Conservation (phyloP, 331 rosid genomes). For the Saraca asoca region DNA sequence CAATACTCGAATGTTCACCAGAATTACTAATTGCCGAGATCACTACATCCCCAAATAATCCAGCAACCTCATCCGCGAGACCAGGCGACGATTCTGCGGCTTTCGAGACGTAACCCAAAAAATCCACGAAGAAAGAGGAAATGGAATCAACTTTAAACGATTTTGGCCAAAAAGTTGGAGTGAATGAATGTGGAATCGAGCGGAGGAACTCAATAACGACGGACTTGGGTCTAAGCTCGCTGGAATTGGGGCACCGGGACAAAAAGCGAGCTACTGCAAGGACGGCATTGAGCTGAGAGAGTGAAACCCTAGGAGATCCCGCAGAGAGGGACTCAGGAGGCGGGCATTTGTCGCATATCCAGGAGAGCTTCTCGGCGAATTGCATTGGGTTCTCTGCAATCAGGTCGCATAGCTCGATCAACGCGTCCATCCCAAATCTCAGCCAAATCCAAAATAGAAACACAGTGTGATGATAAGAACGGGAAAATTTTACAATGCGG, state of each 20-base stretch:
- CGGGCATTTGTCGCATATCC: slow-evolving; percentile 87
- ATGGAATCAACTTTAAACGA: slow-evolving; percentile 60
- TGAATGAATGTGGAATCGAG: slow-evolving; percentile 72
- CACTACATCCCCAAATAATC: slow-evolving; percentile 61
- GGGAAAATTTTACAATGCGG: slow-evolving; percentile 2
- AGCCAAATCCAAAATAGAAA: slow-evolving; percentile 26
- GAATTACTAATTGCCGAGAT: slow-evolving; percentile 47
- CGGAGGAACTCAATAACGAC: slow-evolving; percentile 74
- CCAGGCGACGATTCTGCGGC: slow-evolving; percentile 70
- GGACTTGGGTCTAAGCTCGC: slow-evolving; percentile 76
- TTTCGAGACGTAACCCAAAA: slow-evolving; percentile 55
- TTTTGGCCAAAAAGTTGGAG: slow-evolving; percentile 79
- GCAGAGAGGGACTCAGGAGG: slow-evolving; percentile 61
- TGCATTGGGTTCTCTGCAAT: slow-evolving; percentile 75
- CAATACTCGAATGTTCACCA: slow-evolving; percentile 51
- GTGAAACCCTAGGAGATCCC: slow-evolving; percentile 85
- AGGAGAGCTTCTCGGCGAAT: slow-evolving; percentile 72
- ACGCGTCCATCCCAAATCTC: slow-evolving; percentile 65
- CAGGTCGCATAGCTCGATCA: slow-evolving; percentile 91
- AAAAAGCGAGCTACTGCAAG: slow-evolving; percentile 83
- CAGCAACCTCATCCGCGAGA: slow-evolving; percentile 60
- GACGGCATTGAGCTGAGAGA: slow-evolving; percentile 90
- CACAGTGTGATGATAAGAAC: neutral
- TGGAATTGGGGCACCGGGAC: slow-evolving; percentile 63
- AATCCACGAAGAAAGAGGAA: slow-evolving; percentile 63